Evolutionary conservation across 2,329 filamentous ascomycete species (phyloP), one percentile per base, ranked within the genome.

Genomic region (Rhynchosporium agropyri): DNA sequence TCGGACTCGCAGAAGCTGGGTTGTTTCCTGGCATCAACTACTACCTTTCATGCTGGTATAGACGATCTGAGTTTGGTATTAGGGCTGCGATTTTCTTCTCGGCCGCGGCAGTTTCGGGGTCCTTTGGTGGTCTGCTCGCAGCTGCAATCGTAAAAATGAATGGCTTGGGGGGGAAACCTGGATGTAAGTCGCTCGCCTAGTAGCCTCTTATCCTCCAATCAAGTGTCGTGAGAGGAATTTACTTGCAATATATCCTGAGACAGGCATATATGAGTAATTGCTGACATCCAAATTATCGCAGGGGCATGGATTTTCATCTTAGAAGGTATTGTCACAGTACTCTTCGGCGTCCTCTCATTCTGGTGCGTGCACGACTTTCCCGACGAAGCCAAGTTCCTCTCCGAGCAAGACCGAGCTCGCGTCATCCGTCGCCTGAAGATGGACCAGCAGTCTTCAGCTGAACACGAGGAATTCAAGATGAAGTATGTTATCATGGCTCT

Each of bases 361-460:
- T 93, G 87, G 86, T 85, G 90, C 78, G 89, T 96, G 0, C 85
- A 91, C 67, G 90, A 96, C 73, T 96, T 92, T 72, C 92, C 92
- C 0, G 88, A 89, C 65, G 82, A 90, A 62, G 91, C 90, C 28
- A 85, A 74, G 1, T 96, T 96, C 73, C 81, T 96, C 7, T 83
- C 84, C 0, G 80, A 84, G 0, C 81, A 84, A 9, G 91, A 96
- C 69, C 88, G 90, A 31, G 81, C 80, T 5, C 84, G 91, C 8
- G 89, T 95, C 0, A 77, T 92, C n/a, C 81, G 85, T 4, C 85
- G 92, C 2, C 80, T 96, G 9, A 83, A 83, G 55, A 74, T 79
- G 4, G 91, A 96, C 74, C 81, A 90, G 68, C 92, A 96, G 74
- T 81, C 84, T 9, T 89, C 85, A n/a, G 89, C 89, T 1, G 82